phyloP scores from a whole-genome alignment of 1,284 basidiomycete genomes.

The Ustanciosporium gigantosporum region DNA sequence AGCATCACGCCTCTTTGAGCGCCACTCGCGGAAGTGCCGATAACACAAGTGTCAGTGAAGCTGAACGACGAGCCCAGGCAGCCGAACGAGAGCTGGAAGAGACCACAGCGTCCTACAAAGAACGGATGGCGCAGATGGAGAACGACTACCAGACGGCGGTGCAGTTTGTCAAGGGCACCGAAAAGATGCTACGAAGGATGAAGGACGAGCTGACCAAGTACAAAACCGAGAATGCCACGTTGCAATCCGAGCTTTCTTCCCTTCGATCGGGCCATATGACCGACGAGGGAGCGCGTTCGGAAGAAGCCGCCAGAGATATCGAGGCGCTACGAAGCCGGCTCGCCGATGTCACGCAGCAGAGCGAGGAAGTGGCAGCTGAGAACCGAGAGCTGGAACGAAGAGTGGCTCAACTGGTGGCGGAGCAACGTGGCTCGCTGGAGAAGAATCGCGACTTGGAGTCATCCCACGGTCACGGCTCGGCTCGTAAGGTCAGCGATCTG shows the following conservation, averaged over 20 bases:
- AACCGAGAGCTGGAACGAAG: conserved; percentile 52
- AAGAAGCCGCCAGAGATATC: conserved; percentile 48
- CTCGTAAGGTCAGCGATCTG: conserved; percentile 35
- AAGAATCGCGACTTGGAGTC: conserved; percentile 13
- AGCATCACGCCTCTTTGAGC: conserved; percentile 49
- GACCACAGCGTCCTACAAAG: conserved; percentile 55
- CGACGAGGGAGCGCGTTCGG: conserved; percentile 34
- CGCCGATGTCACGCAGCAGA: conserved; percentile 45
- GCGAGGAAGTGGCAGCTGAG: conserved; percentile 49
- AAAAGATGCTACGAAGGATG: conserved; percentile 98
- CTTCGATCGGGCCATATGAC: conserved; percentile 10
- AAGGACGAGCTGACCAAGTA: conserved; percentile 66
- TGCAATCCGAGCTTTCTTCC: conserved; percentile 40
- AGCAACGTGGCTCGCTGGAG: conserved; percentile 33
- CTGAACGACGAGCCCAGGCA: conserved; percentile 66
- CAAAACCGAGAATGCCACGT: conserved; percentile 56
- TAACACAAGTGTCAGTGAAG: conserved; percentile 76
- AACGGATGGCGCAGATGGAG: conserved; percentile 71
- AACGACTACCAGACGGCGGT: conserved; percentile 92
- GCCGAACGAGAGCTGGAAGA: conserved; percentile 58
- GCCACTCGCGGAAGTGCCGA: conserved; percentile 71
- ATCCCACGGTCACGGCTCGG: conserved; percentile 10
- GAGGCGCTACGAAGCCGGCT: conserved; percentile 49
- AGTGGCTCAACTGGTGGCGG: conserved; percentile 35
- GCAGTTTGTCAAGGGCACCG: conserved; percentile 80